phyloP scores from a whole-genome alignment of 179 eudicot species.

The Beta lomatogona region DNA sequence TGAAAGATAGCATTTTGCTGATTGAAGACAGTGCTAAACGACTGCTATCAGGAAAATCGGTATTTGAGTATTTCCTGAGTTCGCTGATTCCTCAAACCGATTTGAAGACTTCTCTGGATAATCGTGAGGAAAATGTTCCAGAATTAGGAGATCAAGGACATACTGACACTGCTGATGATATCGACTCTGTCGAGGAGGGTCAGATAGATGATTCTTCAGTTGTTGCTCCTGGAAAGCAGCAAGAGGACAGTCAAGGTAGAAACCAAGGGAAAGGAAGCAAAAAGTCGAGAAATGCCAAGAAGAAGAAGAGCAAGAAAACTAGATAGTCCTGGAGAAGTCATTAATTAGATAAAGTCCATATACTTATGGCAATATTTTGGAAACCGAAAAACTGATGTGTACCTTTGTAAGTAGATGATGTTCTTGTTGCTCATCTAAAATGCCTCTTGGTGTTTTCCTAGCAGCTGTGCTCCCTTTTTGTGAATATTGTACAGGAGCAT shows the following conservation, averaged over 20 bases:
- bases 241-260: slow-evolving; percentile 12
- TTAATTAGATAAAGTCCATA: neutral
- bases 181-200: neutral
- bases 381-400: too few relatives aligned
- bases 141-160: neutral
- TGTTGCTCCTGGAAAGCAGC: slow-evolving; percentile 12
- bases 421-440: too few relatives aligned
- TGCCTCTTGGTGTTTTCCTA: too few relatives aligned
- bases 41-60: slow-evolving; percentile 17
- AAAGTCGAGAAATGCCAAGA: slow-evolving; percentile 25
- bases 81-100: slow-evolving; percentile 17
- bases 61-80: slow-evolving; percentile 31
- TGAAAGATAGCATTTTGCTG: slow-evolving; percentile 26
- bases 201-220: slow-evolving; percentile 10
- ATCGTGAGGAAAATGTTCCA: neutral
- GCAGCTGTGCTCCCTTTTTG: neutral
- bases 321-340: neutral
- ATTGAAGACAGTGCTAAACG: slow-evolving; percentile 28
- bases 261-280: slow-evolving; percentile 30
- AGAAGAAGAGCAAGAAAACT: slow-evolving; percentile 2
- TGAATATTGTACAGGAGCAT: neutral
- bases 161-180: slow-evolving; percentile 1
- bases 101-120: neutral
- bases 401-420: too few relatives aligned
- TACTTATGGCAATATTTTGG: neutral